phyloP scores from a whole-genome alignment of 1,284 basidiomycete species.

The Apiotrichum sp. region DNA sequence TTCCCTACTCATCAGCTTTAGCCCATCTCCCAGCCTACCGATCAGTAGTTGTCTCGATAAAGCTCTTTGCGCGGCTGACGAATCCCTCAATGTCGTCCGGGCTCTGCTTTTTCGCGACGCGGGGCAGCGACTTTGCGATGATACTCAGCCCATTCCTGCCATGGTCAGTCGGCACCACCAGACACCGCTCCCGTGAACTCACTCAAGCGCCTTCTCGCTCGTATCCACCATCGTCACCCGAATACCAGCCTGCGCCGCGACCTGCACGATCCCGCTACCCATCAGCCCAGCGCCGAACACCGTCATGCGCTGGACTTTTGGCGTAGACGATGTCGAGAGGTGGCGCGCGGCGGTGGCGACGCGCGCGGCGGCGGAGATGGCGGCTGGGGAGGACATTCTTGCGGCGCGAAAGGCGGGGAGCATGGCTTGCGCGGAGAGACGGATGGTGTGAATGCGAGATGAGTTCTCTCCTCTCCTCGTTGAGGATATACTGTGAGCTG shows the following conservation, averaged over 20 bases:
- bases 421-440: neutral
- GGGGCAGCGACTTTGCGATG: slow-evolving; percentile 52
- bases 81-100: slow-evolving; percentile 46
- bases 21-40: slow-evolving; percentile 20
- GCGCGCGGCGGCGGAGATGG: slow-evolving; percentile 5
- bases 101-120: slow-evolving; percentile 51
- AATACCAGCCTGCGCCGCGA: slow-evolving; percentile 49
- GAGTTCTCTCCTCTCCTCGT: no score
- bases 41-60: slow-evolving; percentile 52
- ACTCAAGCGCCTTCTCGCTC: slow-evolving; percentile 43
- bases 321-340: slow-evolving; percentile 7
- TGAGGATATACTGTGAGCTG: no score
- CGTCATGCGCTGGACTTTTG: slow-evolving; percentile 40
- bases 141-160: slow-evolving; percentile 46
- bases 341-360: slow-evolving; percentile 17
- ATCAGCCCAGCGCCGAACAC: slow-evolving; percentile 52
- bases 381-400: neutral
- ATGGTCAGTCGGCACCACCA: slow-evolving; percentile 13
- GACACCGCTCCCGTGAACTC: neutral
- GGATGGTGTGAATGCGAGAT: no score
- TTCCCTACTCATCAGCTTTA: slow-evolving; percentile 21
- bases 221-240: slow-evolving; percentile 47
- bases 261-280: slow-evolving; percentile 52
- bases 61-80: slow-evolving; percentile 45
- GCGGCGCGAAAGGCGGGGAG: neutral